phyloP scores from a whole-genome alignment of 192 early-diverging fungal genomes.

The Podila verticillata region DNA sequence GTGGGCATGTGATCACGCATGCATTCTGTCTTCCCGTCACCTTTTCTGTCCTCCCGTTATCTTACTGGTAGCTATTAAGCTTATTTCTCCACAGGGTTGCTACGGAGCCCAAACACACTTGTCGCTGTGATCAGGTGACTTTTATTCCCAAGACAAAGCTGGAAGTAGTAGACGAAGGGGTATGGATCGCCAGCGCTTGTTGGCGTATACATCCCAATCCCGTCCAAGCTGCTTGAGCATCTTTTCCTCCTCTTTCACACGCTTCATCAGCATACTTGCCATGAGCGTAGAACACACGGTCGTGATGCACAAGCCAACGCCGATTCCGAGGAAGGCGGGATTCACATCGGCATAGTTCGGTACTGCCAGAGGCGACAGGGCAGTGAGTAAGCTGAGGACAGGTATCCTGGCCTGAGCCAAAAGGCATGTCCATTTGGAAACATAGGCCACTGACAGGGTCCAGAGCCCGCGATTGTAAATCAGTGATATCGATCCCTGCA shows the following conservation, averaged over 20 bases:
- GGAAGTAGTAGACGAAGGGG: too few relatives aligned
- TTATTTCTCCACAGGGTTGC: too few relatives aligned
- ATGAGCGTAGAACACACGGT: neutral
- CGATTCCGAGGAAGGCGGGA: neutral
- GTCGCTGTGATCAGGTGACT: too few relatives aligned
- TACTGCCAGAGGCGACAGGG: too few relatives aligned
- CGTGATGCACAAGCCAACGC: neutral
- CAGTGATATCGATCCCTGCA: neutral
- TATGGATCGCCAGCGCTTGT: too few relatives aligned
- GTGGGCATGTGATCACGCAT: too few relatives aligned
- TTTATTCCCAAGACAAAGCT: too few relatives aligned
- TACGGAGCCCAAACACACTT: too few relatives aligned
- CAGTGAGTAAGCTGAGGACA: neutral
- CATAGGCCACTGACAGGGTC: neutral
- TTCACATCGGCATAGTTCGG: neutral
- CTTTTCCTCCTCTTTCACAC: conserved; percentile 14
- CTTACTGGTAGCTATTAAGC: too few relatives aligned
- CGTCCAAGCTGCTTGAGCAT: neutral
- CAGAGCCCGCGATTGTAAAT: conserved; percentile 15
- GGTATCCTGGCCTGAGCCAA: neutral
- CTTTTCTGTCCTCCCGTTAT: too few relatives aligned
- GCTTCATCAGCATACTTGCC: neutral
- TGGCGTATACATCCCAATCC: too few relatives aligned
- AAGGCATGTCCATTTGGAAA: neutral
- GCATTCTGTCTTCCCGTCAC: too few relatives aligned